Evolutionary conservation across 257 asterid species (phyloP), one percentile per base, ranked within the genome.

Genomic region (Echites panduratus): DNA sequence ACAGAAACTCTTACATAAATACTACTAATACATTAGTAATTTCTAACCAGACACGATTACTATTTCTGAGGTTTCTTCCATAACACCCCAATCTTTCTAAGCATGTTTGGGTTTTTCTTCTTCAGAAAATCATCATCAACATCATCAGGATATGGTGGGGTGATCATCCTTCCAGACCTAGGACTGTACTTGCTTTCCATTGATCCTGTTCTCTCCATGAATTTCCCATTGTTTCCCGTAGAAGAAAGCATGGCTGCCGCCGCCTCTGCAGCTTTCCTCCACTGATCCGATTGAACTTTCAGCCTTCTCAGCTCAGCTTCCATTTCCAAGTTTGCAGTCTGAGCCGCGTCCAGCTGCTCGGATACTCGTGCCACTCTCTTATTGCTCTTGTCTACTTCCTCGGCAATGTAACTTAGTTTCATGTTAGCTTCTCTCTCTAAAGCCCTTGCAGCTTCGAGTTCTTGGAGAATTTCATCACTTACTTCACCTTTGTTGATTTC

Each of bases 221-320:
- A 59, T 24, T 85, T 92, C 77, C 89, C 93, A 12, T 91, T 91
- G 64, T 83, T 87, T 19, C 95, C 96, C 0, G 91, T 80, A 2
- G 98, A 83, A 2, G 98, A 83, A 32, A 95, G 85, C 87, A 95
- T 95, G 2, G 97, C 84, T 0, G 99, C 93, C 9, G 98, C 98
- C 4, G 91, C 95, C 81, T 94, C 99, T 0, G 99, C 99, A 7
- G 99, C 99, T 78, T 94, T 94, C 80, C 98, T 86, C 99, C 99
- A 95, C 81, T 95, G 99, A n/a, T 91, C 92, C 1, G 95, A 85
- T 79, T 95, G 99, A 80, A 95, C 95, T 66, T 85, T 90, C 29
- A 92, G 80, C 91, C 82, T 84, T 83, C 96, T 87, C 26, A 92
- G 45, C 77, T 90, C 98, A 0, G 83, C 84, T 79, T 92, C 99